Conservation (phyloP, 1,139 yeast species). For the Taphrina flavorubra region DNA sequence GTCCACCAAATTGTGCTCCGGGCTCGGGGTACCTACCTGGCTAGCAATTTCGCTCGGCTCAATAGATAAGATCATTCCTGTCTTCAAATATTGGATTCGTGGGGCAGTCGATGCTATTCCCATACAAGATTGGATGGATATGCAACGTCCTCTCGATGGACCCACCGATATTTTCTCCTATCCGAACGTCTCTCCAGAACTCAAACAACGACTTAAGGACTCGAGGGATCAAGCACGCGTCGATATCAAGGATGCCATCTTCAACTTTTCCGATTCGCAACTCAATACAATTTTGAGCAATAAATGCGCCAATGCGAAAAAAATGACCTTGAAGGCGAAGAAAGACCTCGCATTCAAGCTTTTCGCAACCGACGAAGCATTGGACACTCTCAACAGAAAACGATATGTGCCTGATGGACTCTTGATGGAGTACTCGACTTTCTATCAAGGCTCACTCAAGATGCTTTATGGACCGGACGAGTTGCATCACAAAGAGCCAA, state of each 20-base stretch:
- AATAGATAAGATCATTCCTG: constrained; percentile 36
- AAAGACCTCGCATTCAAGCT: constrained; percentile 34
- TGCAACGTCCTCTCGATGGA: constrained; percentile 33
- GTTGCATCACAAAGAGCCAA: constrained; percentile 29
- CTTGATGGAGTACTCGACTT: constrained; percentile 36
- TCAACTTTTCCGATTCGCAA: constrained; percentile 33
- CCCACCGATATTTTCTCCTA: constrained; percentile 22
- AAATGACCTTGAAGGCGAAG: constrained; percentile 29
- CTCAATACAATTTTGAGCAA: constrained; percentile 31
- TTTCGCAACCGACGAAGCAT: constrained; percentile 37
- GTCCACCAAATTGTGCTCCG: constrained; percentile 32
- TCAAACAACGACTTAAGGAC: constrained; percentile 25
- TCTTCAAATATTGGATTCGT: constrained; percentile 36
- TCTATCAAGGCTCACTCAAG: constrained; percentile 31
- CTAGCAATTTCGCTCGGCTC: constrained; percentile 23
- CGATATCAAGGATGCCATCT: constrained; percentile 32
- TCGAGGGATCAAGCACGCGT: constrained; percentile 27
- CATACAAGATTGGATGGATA: constrained; percentile 34
- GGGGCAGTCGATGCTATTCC: constrained; percentile 25
- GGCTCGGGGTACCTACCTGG: constrained; percentile 36
- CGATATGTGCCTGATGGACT: constrained; percentile 38
- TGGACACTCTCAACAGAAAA: constrained; percentile 33
- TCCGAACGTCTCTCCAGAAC: constrained; percentile 21
- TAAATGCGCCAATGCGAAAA: constrained; percentile 17
- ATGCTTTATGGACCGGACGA: constrained; percentile 38